Evolutionary conservation across 2,329 filamentous ascomycete genomes (phyloP), one percentile per base, ranked within the genome.

Genomic region (Trichophyton rubrum): DNA sequence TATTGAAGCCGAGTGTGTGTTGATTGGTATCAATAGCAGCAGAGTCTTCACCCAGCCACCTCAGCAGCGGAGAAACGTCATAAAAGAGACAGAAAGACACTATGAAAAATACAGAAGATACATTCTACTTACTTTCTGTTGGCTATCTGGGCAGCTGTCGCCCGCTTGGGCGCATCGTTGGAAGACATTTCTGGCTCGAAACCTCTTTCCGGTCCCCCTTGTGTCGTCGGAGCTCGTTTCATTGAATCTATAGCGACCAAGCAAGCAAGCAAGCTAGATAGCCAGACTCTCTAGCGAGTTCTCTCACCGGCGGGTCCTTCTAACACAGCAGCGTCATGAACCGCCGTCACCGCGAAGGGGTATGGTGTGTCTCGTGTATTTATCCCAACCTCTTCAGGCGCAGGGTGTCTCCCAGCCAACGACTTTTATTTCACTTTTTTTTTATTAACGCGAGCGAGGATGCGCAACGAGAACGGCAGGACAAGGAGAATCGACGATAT

Each of bases 71-170:
- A 58, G 41, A 41, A 49, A 59, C 33, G 24, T 22, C 6, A 60
- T 38, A 60, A 4, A 47, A 15, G 51, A 11, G 33, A 56, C 3
- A 24, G 22, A 20, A 35, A 61, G 30, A 22, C 43, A 41, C 30
- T 27, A 53, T 58, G 45, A 22, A 7, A 56, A 30, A 6, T 9
- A 35, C 11, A 43, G 6, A 47, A 33, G 20, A 38, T 27, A 58
- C 22, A 20, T 24, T 43, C n/a, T 30, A 81, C 80, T 76, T 73
- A 82, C 80, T 78, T 82, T 72, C 80, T 76, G 62, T 70, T 72
- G 35, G 80, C 80, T 70, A 82, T 58, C 70, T 82, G 80, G 43
- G 80, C 79, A 43, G 80, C 79, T 30, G 79, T 82, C 38, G 80
- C 80, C 70, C 74, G 75, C 66, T 77, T 74, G 27, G 77, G 75